Base-by-base conservation (phyloP, 441 rosid genomes). In the Eruca vesicaria region DNA sequence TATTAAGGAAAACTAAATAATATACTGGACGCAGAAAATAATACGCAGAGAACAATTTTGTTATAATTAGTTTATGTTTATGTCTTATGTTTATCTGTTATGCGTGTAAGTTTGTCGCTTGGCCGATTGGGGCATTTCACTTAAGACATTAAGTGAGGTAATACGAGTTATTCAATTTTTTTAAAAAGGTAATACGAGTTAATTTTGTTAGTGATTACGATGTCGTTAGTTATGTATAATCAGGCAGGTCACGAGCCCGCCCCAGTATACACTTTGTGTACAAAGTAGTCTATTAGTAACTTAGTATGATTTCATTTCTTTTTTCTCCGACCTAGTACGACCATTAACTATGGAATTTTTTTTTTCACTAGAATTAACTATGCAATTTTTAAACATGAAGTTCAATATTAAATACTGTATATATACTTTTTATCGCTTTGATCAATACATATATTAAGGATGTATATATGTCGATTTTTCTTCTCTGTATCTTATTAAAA, bases 21-120 rank as follows among this genome's bases (percentile, higher is more conserved):
- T 2, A 48, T 16, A 48, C 20, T 48, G 55, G 10, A 48, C 55
- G 55, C 55, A 50, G 18, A 48, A 48, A 6, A 7, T 48, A 15
- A 48, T 48, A 48, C 53, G 2, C 9, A 15, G 53, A 45, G 53
- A 20, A 7, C n/a, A n/a, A n/a, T 23, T 3, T 48, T n/a, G n/a
- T n/a, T n/a, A n/a, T n/a, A n/a, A n/a, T n/a, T n/a, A n/a, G n/a
- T n/a, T n/a, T n/a, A n/a, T n/a, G 50, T 76, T 9, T 52, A 12
- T 16, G 4, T 69, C 38, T 5, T 35, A 69, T 19, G 56, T 32
- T 18, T 7, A 29, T 55, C n/a, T 76, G 70, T 69, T 14, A 10
- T 70, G 19, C 43, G 66, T 58, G 68, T 7, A 65, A 71, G 68
- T 77, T 70, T 71, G 76, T 71, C 68, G 64, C 66, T 50, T 59